These are phyloP conservation scores for Pseudozyma thailandica DNA, from an alignment of 1,284 basidiomycete species.

Conservation along the genomic window DNA sequence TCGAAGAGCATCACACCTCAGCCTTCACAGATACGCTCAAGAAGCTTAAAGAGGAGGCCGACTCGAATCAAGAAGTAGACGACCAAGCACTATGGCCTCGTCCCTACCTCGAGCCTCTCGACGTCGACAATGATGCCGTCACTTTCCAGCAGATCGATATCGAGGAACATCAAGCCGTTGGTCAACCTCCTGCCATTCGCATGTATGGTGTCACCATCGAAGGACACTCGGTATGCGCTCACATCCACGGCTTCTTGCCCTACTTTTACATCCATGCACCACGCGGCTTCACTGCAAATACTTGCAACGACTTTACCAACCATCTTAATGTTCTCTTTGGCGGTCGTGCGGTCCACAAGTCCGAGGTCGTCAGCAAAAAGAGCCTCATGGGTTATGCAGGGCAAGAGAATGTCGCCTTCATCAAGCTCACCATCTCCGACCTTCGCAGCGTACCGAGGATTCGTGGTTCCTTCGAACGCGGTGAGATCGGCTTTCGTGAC, in stretches of 20 bases:
- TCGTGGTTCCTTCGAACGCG: constrained; percentile 63
- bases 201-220: constrained; percentile 65
- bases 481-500: constrained; percentile 64
- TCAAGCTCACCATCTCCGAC: constrained; percentile 63
- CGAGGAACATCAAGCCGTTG: constrained; percentile 59
- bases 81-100: constrained; percentile 56
- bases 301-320: constrained; percentile 64
- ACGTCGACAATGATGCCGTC: constrained; percentile 46
- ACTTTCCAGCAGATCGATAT: constrained; percentile 68
- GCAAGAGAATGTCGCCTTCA: constrained; percentile 62
- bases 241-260: constrained; percentile 66
- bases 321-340: constrained; percentile 64
- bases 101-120: constrained; percentile 47
- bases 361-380: constrained; percentile 57
- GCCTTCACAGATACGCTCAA: constrained; percentile 59
- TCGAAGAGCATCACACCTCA: constrained; percentile 47
- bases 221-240: constrained; percentile 64
- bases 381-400: constrained; percentile 65
- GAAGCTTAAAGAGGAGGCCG: constrained; percentile 49
- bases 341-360: constrained; percentile 44
- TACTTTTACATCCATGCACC: constrained; percentile 67
- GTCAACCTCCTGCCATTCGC: constrained; percentile 59
- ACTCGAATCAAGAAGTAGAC: constrained; percentile 47
- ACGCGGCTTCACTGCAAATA: constrained; percentile 56
- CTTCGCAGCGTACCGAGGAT: constrained; percentile 59